Evolutionary conservation across 768 basidiomycete species (phyloP), one percentile per base, ranked within the genome.

Genomic region (Russula abietina): DNA sequence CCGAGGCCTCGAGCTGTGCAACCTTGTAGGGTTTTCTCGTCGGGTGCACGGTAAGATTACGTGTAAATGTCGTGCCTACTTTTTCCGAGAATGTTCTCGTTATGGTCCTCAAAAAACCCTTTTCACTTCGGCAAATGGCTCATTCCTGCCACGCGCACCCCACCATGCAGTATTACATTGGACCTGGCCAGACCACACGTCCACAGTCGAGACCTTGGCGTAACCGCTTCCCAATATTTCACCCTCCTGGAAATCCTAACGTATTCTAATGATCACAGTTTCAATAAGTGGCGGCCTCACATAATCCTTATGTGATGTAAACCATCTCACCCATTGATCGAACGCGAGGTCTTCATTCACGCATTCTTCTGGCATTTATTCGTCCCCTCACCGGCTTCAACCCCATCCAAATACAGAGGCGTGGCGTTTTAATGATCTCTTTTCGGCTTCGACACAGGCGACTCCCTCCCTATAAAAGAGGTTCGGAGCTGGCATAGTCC

Each of bases 181-280:
- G 58, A 55, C 59, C 64, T 61, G 58, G 53, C 30, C 61, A 52
- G 39, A 36, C 51, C 54, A 67, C 36, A 64, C 66, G 60, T 67
- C 66, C 30, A 65, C 17, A 60, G 65, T 41, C 67, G 65, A 65
- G 61, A 66, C 52, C 53, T 65, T 66, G 43, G 55, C 43, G 55
- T 61, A 54, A 26, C 64, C 57, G 60, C 32, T 16, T 57, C 67
- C n/a, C 67, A 57, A 67, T 28, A 66, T 66, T 67, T 62, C 61
- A 51, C 67, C 64, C 45, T 61, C n/a, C 49, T n/a, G 57, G 64
- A 56, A 66, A 33, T 57, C 41, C 33, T 56, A 61, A 41, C 22
- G 60, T 39, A 30, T 61, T 53, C 61, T 19, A 56, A 32, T 60
- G 61, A 60, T 67, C 65, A 55, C 57, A 51, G 51, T 59, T 64